Base-by-base conservation (phyloP, 176 grass and related monocot genomes). In the Ensete glaucum region DNA sequence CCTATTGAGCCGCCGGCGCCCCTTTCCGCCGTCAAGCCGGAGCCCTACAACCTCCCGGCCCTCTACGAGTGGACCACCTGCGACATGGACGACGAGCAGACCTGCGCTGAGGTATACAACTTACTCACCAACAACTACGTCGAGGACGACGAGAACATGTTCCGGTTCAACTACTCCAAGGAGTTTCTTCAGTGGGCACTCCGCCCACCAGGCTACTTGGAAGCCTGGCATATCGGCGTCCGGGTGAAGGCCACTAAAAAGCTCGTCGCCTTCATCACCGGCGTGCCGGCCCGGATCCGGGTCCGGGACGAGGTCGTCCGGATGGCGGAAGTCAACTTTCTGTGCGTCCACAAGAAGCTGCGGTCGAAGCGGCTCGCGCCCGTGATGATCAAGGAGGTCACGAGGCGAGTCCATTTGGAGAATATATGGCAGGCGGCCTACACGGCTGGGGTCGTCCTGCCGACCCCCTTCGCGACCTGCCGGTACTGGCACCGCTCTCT, bases 91-190 rank as follows among this genome's bases (percentile, higher is more conserved):
- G 96, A 99, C 70, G 88, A 87, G 2, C 69, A 77, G 57, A 77
- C 92, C 85, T 90, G 92, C 74, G 62, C 72, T 67, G 96, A 99
- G 86, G 88, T 99, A 29, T 99, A 99, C 73, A 62, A 69, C 75
- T 85, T 99, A 26, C 88, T 99, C 77, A 86, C 88, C 68, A 86
- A 88, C 78, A 99, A 95, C 82, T 99, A 99, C 83, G 96, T 99
- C 75, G 96, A 99, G 83, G 96, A 99, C 59, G 96, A 99, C 52
- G 96, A 99, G 83, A 99, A 99, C 76, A 95, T 99, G 96, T 99
- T 99, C 90, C 91, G 96, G 15, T 99, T 99, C 86, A 99, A 99
- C 83, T 99, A 99, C 85, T 91, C 96, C 26, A 85, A 82, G 15
- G 88, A 76, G 76, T 99, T 99, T 83, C 91, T 99, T 55, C 86